phyloP scores from a whole-genome alignment of 169 alveolate genomes.

The Theileria orientalis region DNA sequence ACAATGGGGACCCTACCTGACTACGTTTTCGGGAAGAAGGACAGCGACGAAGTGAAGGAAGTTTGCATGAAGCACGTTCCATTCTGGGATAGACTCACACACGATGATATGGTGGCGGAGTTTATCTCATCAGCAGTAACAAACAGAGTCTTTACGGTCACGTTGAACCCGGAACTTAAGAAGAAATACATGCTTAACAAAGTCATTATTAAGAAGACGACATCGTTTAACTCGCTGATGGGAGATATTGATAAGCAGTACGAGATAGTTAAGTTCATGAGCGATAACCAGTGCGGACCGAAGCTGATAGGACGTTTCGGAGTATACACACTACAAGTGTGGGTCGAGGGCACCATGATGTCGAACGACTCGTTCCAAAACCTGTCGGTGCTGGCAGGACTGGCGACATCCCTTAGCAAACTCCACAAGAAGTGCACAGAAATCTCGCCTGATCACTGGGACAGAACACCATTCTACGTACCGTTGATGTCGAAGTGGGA shows the following conservation, averaged over 20 bases:
- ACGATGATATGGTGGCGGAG: background rate
- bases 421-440: constrained; percentile 9
- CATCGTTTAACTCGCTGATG: constrained; percentile 62
- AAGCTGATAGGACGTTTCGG: constrained; percentile 59
- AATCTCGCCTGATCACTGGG: constrained; percentile 62
- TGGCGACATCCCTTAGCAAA: constrained; percentile 56
- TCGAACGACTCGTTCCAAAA: constrained; percentile 64
- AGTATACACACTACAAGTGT: constrained; percentile 78
- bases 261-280: constrained; percentile 69
- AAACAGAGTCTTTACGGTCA: constrained; percentile 10
- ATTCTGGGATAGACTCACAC: constrained; percentile 15
- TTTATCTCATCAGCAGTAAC: constrained; percentile 4
- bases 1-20: background rate
- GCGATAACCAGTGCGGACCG: constrained; percentile 74
- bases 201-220: constrained; percentile 67
- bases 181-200: background rate
- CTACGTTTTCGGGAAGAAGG: background rate
- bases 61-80: constrained; percentile 29
- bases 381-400: constrained; percentile 60
- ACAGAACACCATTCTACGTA: constrained; percentile 58
- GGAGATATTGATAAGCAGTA: constrained; percentile 67
- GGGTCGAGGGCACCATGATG: constrained; percentile 75
- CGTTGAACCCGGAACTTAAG: background rate
- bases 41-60: background rate
- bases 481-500: constrained; percentile 42